phyloP scores from a whole-genome alignment of 179 eudicot species.

The Drosera spatulata region DNA sequence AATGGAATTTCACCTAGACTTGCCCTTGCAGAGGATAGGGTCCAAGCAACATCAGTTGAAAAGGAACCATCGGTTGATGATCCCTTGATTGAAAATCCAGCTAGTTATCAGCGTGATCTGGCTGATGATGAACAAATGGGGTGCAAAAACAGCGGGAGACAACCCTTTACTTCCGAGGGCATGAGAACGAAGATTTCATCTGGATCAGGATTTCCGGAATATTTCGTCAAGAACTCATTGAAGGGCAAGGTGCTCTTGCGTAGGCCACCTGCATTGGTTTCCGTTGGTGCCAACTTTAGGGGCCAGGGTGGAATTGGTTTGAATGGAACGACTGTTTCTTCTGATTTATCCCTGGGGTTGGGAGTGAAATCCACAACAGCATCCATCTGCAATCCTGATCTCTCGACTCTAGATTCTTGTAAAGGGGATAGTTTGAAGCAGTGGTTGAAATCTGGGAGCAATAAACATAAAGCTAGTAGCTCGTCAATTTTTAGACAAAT shows the following conservation, averaged over 20 bases:
- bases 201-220: conserved; percentile 63
- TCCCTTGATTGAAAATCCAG: conserved; percentile 8
- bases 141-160: conserved; percentile 14
- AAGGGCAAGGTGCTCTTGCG: conserved; percentile 67
- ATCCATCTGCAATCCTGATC: conserved; percentile 11
- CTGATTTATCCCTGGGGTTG: conserved; percentile 15
- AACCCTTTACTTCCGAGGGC: conserved; percentile 20
- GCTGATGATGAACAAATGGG: conserved; percentile 5
- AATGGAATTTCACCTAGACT: conserved; percentile 13
- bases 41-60: conserved; percentile 8
- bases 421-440: conserved; percentile 67
- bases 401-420: conserved; percentile 9
- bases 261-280: conserved; percentile 38
- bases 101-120: conserved; percentile 8
- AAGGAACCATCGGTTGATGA: conserved; percentile 2
- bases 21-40: conserved; percentile 9
- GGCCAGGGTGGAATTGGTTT: conserved; percentile 16
- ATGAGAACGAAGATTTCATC: conserved; percentile 72
- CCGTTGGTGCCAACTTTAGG: conserved; percentile 15
- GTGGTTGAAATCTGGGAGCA: conserved; percentile 50
- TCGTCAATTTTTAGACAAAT: conserved; percentile 53
- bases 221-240: conserved; percentile 57
- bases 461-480: conserved; percentile 36
- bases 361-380: conserved; percentile 12
- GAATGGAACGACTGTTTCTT: conserved; percentile 11